phyloP scores from a whole-genome alignment of 2,329 filamentous ascomycete genomes.

The Didymosphaeria variabile region DNA sequence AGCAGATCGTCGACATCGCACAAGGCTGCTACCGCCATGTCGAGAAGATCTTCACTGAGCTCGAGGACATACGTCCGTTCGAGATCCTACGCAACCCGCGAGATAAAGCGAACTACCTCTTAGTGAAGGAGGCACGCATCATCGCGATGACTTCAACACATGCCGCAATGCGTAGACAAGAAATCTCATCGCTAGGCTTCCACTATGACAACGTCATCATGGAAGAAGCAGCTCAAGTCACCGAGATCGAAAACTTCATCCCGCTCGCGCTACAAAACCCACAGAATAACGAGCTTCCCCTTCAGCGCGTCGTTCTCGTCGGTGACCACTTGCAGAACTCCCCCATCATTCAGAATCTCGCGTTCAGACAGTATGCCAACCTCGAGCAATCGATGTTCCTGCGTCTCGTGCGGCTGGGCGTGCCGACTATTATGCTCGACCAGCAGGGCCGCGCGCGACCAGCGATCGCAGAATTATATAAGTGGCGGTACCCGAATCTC shows the following conservation, averaged over 20 bases:
- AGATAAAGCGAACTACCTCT: slow-evolving; percentile 94
- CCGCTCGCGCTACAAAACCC: slow-evolving; percentile 91
- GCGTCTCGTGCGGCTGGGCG: slow-evolving; percentile 86
- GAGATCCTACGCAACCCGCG: slow-evolving; percentile 88
- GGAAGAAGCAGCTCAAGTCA: slow-evolving; percentile 98
- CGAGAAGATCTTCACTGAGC: slow-evolving; percentile 86
- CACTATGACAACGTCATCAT: slow-evolving; percentile 98
- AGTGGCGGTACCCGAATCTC: slow-evolving; percentile 87
- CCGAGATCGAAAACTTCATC: slow-evolving; percentile 96
- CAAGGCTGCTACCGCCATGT: slow-evolving; percentile 90
- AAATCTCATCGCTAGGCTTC: slow-evolving; percentile 92
- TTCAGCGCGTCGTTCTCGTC: slow-evolving; percentile 90
- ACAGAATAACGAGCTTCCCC: slow-evolving; percentile 73
- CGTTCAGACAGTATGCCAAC: slow-evolving; percentile 94
- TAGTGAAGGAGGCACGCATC: slow-evolving; percentile 95
- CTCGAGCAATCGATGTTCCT: slow-evolving; percentile 96
- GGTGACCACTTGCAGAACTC: slow-evolving; percentile 98
- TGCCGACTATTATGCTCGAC: slow-evolving; percentile 89
- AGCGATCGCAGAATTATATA: slow-evolving; percentile 87
- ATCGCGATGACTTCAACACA: slow-evolving; percentile 99
- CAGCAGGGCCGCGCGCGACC: slow-evolving; percentile 92
- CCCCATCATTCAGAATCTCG: slow-evolving; percentile 91
- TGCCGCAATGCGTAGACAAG: slow-evolving; percentile 89
- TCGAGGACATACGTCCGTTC: slow-evolving; percentile 93
- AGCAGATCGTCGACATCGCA: slow-evolving; percentile 76